Conservation (phyloP, 1,284 basidiomycete genomes). For the Heterobasidion annosum region DNA sequence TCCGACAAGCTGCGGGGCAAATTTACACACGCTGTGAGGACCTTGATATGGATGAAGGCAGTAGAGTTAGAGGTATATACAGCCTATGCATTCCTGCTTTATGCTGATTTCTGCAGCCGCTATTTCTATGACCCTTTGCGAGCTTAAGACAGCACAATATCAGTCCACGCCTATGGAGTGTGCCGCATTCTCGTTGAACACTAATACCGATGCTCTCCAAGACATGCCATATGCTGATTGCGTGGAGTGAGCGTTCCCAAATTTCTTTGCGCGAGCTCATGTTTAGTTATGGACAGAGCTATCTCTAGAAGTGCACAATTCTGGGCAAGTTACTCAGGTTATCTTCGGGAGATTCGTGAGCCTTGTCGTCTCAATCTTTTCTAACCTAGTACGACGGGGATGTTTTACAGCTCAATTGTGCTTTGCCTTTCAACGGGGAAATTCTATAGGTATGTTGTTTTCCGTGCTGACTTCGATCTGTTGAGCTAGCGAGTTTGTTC, state of each 20-base stretch:
- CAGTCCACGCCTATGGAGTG: slow-evolving; percentile 63
- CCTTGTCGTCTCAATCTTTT: slow-evolving; percentile 6
- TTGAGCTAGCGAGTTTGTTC: not conserved
- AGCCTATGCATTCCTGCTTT: slow-evolving; percentile 7
- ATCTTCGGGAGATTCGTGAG: slow-evolving; percentile 68
- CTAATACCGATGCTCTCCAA: slow-evolving; percentile 9
- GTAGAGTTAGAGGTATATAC: slow-evolving; percentile 39
- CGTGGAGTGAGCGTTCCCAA: slow-evolving; percentile 38
- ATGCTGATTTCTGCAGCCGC: slow-evolving; percentile 37
- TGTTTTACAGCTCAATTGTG: slow-evolving; percentile 41
- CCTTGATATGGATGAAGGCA: slow-evolving; percentile 48
- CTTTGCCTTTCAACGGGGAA: slow-evolving; percentile 60
- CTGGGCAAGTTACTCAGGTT: slow-evolving; percentile 78
- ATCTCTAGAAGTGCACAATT: slow-evolving; percentile 68
- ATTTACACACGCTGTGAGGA: slow-evolving; percentile 45
- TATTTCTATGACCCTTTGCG: slow-evolving; percentile 69
- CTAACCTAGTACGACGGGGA: slow-evolving; percentile 6
- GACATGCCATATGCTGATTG: slow-evolving; percentile 31
- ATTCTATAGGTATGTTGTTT: slow-evolving; percentile 48
- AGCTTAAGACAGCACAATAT: slow-evolving; percentile 60
- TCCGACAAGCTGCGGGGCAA: slow-evolving; percentile 37
- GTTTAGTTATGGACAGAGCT: slow-evolving; percentile 35
- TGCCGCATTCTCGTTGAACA: slow-evolving; percentile 24
- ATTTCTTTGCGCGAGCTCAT: not conserved
- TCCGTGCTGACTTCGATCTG: not conserved